Percentiles rank a stretch among this genome's conserved stretches.
phyloP scores from a whole-genome alignment of 352 stramenopile genomes.

The Globisporangium middletonii region DNA sequence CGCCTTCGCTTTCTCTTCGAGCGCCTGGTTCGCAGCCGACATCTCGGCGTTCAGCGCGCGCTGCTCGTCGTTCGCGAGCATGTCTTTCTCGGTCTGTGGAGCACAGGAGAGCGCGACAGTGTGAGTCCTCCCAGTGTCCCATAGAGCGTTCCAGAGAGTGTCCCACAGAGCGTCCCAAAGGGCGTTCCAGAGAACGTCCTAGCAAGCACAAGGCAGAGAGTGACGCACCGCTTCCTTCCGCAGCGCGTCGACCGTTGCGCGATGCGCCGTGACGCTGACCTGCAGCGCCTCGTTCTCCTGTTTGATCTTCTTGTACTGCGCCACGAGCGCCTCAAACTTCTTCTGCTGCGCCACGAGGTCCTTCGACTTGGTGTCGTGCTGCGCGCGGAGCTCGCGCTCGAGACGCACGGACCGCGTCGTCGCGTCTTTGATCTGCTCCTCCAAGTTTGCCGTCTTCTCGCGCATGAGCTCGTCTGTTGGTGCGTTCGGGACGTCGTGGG shows the following conservation, averaged over 20 bases:
- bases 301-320: conserved; percentile 79
- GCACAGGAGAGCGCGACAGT: conserved; percentile 1
- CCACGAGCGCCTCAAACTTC: conserved; percentile 72
- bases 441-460: conserved; percentile 85
- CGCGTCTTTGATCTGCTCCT: conserved; percentile 85
- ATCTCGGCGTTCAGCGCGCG: conserved; percentile 80
- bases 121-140: too few relatives aligned
- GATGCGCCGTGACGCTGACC: conserved; percentile 51
- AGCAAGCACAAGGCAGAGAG: neutral
- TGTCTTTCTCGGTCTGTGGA: conserved; percentile 84
- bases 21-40: conserved; percentile 70
- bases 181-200: too few relatives aligned
- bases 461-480: conserved; percentile 82
- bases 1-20: conserved; percentile 86
- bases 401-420: conserved; percentile 58
- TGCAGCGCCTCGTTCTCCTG: conserved; percentile 78
- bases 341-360: conserved; percentile 69
- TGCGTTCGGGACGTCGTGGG: conserved; percentile 57
- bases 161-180: too few relatives aligned
- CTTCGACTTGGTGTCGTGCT: conserved; percentile 72
- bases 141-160: too few relatives aligned
- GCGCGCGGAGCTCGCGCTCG: conserved; percentile 62
- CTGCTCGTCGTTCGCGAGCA: conserved; percentile 85
- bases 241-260: conserved; percentile 60
- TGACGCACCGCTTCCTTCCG: conserved; percentile 75